Conservation (phyloP, 495 filamentous ascomycete species). For the Neurospora sp. region DNA sequence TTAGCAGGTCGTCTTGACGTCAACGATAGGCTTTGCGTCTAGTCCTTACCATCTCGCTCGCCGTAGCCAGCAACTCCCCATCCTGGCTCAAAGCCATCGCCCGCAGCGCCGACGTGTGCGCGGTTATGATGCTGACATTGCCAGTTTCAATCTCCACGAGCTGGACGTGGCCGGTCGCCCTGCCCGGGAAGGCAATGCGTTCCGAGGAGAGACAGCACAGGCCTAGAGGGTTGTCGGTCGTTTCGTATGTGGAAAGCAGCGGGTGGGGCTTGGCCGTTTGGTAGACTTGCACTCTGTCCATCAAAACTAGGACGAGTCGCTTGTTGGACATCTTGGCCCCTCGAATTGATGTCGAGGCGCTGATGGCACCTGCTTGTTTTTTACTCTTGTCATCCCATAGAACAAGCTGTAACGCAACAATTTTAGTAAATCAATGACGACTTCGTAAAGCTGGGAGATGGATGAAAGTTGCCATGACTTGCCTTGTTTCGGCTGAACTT, state of each 20-base stretch:
- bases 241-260: slow-evolving; percentile 69
- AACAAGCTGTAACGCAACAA: slow-evolving; percentile 45
- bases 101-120: slow-evolving; percentile 68
- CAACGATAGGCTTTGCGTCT: too few species aligned
- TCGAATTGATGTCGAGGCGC: slow-evolving; percentile 52
- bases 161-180: slow-evolving; percentile 83
- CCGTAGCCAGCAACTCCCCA: slow-evolving; percentile 77
- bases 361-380: slow-evolving; percentile 53
- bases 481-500: slow-evolving; percentile 87
- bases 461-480: slow-evolving; percentile 7
- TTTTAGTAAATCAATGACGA: background rate
- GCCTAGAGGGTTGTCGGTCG: slow-evolving; percentile 75
- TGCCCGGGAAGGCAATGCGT: slow-evolving; percentile 70
- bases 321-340: slow-evolving; percentile 68
- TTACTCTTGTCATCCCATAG: slow-evolving; percentile 88
- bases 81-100: slow-evolving; percentile 74
- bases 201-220: slow-evolving; percentile 68
- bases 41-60: slow-evolving; percentile 64
- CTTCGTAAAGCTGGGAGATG: background rate
- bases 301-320: slow-evolving; percentile 69
- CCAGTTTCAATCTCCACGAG: slow-evolving; percentile 71
- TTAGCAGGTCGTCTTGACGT: background rate
- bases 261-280: slow-evolving; percentile 65
- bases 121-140: slow-evolving; percentile 89
- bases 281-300: slow-evolving; percentile 77